These are phyloP conservation scores for Fraxinus americana DNA, from an alignment of 257 asterid species.

Conservation along the genomic window DNA sequence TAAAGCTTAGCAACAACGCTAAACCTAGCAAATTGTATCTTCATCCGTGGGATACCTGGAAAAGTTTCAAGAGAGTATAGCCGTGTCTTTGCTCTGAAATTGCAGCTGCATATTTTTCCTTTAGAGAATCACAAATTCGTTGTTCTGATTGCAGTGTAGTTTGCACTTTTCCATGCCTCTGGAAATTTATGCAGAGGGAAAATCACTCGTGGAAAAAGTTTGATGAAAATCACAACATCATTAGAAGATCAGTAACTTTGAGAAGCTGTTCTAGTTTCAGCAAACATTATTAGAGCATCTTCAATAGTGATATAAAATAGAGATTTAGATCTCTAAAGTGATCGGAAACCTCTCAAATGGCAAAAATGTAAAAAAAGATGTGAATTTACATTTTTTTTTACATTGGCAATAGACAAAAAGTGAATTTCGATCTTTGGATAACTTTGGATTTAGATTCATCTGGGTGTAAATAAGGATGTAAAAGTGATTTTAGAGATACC, in stretches of 20 bases:
- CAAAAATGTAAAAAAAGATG: no score
- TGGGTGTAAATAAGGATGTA: no score
- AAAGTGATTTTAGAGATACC: no score
- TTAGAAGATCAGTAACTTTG: not conserved
- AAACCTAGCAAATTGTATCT: not conserved
- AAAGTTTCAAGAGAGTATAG: conserved; percentile 59
- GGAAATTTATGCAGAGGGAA: conserved; percentile 22
- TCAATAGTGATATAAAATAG: no score
- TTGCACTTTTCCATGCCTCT: conserved; percentile 71
- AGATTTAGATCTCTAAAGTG: no score
- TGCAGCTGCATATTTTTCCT: conserved; percentile 56
- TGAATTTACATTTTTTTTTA: no score
- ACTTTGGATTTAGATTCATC: no score
- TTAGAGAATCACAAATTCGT: conserved; percentile 41
- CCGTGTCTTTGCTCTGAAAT: conserved; percentile 62
- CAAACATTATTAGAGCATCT: not conserved
- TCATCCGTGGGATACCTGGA: conserved; percentile 49
- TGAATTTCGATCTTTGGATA: no score
- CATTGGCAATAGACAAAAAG: no score
- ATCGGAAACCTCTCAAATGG: no score
- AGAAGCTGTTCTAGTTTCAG: not conserved
- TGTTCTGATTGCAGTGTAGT: conserved; percentile 47
- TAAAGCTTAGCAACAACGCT: not conserved
- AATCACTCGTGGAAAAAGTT: conserved; percentile 1
- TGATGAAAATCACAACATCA: not conserved